A percentile compares a stretch with the other conserved stretches of the same genome.
Evolutionary conservation across 2,329 filamentous ascomycete genomes (phyloP).

Genomic region (Fusarium bactridioides): DNA sequence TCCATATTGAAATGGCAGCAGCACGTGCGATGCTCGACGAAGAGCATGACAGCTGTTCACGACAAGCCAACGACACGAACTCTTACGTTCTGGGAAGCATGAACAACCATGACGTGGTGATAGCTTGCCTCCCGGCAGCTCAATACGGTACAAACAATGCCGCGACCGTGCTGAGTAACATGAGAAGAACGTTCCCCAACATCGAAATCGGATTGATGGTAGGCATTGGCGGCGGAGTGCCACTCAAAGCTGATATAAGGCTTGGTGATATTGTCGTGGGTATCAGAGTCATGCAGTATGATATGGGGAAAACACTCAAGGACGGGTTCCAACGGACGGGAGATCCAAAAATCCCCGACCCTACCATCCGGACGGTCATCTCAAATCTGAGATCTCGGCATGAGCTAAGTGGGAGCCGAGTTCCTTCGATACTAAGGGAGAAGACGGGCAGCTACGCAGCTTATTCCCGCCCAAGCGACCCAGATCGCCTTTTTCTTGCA

Average conservation of each 20-base stretch:
- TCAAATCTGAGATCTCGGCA: neutral
- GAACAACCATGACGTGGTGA: conserved; percentile 34
- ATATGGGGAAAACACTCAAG: conserved; percentile 15
- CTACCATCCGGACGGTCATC: neutral
- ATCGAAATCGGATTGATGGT: conserved; percentile 32
- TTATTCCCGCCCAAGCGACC: fast-evolving
- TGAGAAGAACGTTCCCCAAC: conserved; percentile 52
- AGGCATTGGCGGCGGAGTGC: conserved; percentile 35
- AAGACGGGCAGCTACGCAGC: fast-evolving
- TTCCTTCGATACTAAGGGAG: fast-evolving
- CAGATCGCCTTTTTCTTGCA: neutral
- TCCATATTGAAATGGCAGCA: conserved; percentile 39
- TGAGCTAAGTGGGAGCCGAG: fast-evolving
- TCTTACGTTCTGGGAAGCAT: conserved; percentile 34
- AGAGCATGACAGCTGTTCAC: neutral
- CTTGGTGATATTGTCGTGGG: conserved; percentile 41
- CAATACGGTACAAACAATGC: conserved; percentile 36
- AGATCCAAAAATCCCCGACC: fast-evolving
- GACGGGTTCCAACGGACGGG: fast-evolving
- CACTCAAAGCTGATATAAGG: conserved; percentile 27
- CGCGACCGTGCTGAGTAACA: conserved; percentile 27
- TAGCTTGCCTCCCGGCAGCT: conserved; percentile 31
- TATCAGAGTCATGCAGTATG: conserved; percentile 37
- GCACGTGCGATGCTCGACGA: conserved; percentile 41
- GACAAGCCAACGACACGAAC: conserved; percentile 15